Conservation (phyloP, 345 rosid genomes). For the Iberis pinnata region DNA sequence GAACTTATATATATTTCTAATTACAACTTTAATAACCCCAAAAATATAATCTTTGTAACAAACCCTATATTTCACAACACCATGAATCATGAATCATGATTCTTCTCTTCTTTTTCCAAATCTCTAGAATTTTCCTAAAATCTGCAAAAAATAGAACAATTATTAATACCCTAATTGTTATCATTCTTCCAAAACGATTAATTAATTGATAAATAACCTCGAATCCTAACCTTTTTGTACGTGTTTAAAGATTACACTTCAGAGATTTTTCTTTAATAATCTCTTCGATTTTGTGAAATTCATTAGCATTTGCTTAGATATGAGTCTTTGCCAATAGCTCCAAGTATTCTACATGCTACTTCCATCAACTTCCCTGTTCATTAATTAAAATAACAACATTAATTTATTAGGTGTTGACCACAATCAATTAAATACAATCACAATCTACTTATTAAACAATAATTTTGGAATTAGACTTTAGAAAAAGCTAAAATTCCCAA, state of each 20-base stretch:
- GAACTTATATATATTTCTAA: conserved; percentile 26
- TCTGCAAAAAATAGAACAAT: neutral
- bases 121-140: conserved; percentile 16
- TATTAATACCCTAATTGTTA: neutral
- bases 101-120: neutral
- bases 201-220: neutral
- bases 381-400: neutral
- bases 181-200: neutral
- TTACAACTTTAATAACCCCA: conserved; percentile 30
- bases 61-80: conserved; percentile 19
- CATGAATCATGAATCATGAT: conserved; percentile 17
- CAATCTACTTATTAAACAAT: conserved; percentile 24
- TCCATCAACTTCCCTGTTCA: conserved; percentile 66
- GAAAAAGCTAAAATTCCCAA: conserved; percentile 4
- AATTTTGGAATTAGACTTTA: neutral
- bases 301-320: conserved; percentile 40
- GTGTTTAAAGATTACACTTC: conserved; percentile 15
- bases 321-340: conserved; percentile 51
- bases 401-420: conserved; percentile 20
- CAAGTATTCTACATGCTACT: conserved; percentile 62
- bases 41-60: conserved; percentile 21
- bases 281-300: conserved; percentile 20
- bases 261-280: conserved; percentile 1
- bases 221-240: conserved; percentile 15
- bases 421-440: conserved; percentile 6